Evolutionary conservation across 2,329 filamentous ascomycete species (phyloP), one percentile per base, ranked within the genome.

Genomic region (Beauveria rudraprayagi): DNA sequence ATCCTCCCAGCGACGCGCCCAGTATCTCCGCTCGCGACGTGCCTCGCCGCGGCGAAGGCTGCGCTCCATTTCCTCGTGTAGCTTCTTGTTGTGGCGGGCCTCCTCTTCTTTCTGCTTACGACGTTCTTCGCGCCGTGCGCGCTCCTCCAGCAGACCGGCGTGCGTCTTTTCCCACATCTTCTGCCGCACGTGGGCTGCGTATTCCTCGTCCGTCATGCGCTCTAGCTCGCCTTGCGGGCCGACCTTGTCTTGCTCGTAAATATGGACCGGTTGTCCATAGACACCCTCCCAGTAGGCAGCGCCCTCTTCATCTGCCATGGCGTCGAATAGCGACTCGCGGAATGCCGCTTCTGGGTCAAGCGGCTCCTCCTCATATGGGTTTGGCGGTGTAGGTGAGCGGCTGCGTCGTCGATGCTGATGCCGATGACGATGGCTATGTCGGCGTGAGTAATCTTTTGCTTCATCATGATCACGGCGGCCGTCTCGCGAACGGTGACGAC

Each of bases 101-200:
- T 79, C 80, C 65, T 83, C 79, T 61, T 77, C 73, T 63, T 78
- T 80, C 64, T 79, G 79, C 65, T 77, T 70, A 63, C 75, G 75
- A 71, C 80, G 80, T 68, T 78, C 80, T 66, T 85, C 81, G 60
- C 84, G 77, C 50, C 82, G 77, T 60, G 85, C 86, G 61, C 88
- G 82, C 73, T 94, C 91, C 68, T 94, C 89, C 0, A 93, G 72
- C 57, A 95, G 77, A 24, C 93, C 90, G 65, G 93, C 88, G 70
- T 96, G 86, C 58, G 90, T 95, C 76, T 91, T 92, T 79, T 97
- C 92, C 88, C 92, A 99, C 94, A 99, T 97, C 74, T 86, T 87
- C 57, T 83, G 82, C 19, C 93, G 85, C 44, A 99, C 93, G 72
- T 92, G 89, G 2, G 86, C 80, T 0, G 91, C 89, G 71, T 97